Evolutionary conservation across 2,329 filamentous ascomycete species (phyloP), one percentile per base, ranked within the genome.

Genomic region (Parastagonospora avenae): DNA sequence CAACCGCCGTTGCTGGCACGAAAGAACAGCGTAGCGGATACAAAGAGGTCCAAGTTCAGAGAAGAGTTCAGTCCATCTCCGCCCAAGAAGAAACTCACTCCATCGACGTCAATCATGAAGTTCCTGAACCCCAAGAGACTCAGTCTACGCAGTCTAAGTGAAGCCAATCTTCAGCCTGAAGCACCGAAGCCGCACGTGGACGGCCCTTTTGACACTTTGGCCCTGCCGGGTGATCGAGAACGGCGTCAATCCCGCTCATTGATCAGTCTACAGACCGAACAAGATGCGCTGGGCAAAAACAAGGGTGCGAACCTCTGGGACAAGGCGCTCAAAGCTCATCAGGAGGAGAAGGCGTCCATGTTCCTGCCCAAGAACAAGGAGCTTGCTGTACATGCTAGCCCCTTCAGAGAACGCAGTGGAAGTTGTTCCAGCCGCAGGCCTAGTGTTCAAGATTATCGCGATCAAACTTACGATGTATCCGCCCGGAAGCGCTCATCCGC

Each of bases 31-130:
- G 62, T 70, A 11, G 64, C 65, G 4, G 59, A 60, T 24, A 70
- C 68, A 0, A 70, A 71, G 31, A 66, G 57, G 27, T 72, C 70
- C 1, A 72, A 68, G 29, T 74, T 74, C 28, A 62, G 63, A 7
- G 71, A 74, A 54, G 70, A 73, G 27, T 71, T 74, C 52, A 70
- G 66, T 33, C 67, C 64, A 2, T 61, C 68, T 6, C 67, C 67
- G 12, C 58, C 64, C 4, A 57, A 54, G 31, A 72, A 67, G 47
- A 70, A 53, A 31, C 46, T 58, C 10, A 56, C 56, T 1, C 52
- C 63, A 7, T 63, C 67, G 7, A 52, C 55, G 9, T 68, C 70
- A 1, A 60, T 72, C 16, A 63, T 68, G 48, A 69, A 61, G 27
- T 63, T 72, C n/a, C 32, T 73, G 5, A 65, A 63, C 15, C 57